Evolutionary conservation across 2,329 filamentous ascomycete species (phyloP).

Genomic region (Gyromitra esculenta): DNA sequence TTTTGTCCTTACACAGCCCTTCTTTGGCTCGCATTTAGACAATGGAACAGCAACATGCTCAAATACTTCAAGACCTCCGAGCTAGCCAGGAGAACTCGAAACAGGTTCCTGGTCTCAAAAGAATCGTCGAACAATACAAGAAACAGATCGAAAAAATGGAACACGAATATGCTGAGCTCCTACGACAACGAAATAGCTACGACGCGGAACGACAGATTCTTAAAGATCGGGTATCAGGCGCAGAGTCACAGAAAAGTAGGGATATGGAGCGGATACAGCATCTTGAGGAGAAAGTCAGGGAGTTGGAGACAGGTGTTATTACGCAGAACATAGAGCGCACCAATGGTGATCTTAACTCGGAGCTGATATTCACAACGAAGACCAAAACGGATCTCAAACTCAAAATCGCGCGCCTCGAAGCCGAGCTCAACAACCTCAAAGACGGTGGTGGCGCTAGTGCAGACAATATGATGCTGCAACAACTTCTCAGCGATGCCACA

Average conservation of each 20-base stretch:
- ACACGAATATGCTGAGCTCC: slow-evolving; percentile 55
- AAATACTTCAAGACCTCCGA: slow-evolving; percentile 52
- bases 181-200: slow-evolving; percentile 55
- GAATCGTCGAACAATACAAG: slow-evolving; percentile 57
- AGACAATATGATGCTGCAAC: slow-evolving; percentile 57
- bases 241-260: slow-evolving; percentile 57
- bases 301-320: slow-evolving; percentile 58
- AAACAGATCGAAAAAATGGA: slow-evolving; percentile 58
- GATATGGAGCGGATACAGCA: slow-evolving; percentile 58
- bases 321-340: slow-evolving; percentile 55
- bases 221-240: slow-evolving; percentile 56
- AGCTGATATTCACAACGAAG: slow-evolving; percentile 57
- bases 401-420: slow-evolving; percentile 58
- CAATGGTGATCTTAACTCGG: slow-evolving; percentile 58
- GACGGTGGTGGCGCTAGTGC: slow-evolving; percentile 54
- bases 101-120: slow-evolving; percentile 57
- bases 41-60: slow-evolving; percentile 56
- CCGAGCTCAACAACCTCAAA: slow-evolving; percentile 57
- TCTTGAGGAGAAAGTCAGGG: slow-evolving; percentile 58
- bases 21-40: slow-evolving; percentile 44
- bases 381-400: slow-evolving; percentile 58
- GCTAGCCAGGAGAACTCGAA: slow-evolving; percentile 56
- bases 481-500: slow-evolving; percentile 58
- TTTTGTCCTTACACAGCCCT: slow-evolving; percentile 37
- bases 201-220: slow-evolving; percentile 56